phyloP scores from a whole-genome alignment of 2,329 filamentous ascomycete species.

The Neonectria sp. region DNA sequence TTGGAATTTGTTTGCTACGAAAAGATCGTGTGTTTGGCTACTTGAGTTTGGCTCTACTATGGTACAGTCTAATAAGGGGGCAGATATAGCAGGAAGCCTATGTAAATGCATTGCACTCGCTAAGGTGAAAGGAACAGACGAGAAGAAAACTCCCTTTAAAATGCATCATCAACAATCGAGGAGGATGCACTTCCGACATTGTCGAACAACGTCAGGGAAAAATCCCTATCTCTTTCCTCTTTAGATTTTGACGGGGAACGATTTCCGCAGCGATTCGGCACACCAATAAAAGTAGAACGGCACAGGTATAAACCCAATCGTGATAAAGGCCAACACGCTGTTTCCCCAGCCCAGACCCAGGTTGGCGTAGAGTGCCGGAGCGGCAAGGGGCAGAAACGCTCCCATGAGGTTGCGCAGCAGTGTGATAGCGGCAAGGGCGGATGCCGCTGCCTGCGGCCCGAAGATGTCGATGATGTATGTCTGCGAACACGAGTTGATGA shows the following conservation, averaged over 20 bases:
- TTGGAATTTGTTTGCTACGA: too few relatives aligned
- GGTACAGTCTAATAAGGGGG: too few relatives aligned
- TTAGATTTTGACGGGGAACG: not conserved
- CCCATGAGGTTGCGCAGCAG: conserved; percentile 68
- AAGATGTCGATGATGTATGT: conserved; percentile 45
- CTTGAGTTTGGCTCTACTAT: too few relatives aligned
- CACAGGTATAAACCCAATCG: conserved; percentile 50
- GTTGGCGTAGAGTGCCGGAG: conserved; percentile 53
- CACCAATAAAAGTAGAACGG: conserved; percentile 32
- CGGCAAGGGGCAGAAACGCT: conserved; percentile 71
- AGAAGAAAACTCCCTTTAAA: too few relatives aligned
- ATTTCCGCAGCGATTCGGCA: not conserved
- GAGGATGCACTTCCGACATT: too few relatives aligned
- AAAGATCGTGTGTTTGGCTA: too few relatives aligned
- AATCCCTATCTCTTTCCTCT: not conserved
- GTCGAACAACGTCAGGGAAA: too few relatives aligned
- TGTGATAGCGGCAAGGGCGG: conserved; percentile 36
- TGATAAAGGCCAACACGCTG: conserved; percentile 55
- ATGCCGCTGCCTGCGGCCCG: conserved; percentile 36
- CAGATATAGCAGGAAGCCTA: too few relatives aligned
- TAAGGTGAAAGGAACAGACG: too few relatives aligned
- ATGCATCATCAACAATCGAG: too few relatives aligned
- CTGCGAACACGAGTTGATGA: conserved; percentile 53
- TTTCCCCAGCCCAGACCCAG: conserved; percentile 62
- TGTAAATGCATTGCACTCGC: too few relatives aligned